Base-by-base conservation (phyloP, 192 early-diverging fungal genomes). In the Backusella tuberculispora region DNA sequence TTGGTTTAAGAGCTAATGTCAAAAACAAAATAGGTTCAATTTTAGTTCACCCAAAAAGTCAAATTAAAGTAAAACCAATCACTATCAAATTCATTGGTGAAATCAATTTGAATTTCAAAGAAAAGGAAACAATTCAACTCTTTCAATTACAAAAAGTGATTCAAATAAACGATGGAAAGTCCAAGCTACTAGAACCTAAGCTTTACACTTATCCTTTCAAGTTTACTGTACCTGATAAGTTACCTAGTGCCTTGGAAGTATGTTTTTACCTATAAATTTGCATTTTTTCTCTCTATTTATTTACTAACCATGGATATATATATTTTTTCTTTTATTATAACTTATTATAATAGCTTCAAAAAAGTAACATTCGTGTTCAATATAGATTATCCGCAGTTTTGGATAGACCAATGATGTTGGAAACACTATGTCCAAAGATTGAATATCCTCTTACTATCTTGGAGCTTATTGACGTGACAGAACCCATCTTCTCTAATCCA, bases 221-320 rank as follows among this genome's bases (percentile, higher is more conserved):
- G 65, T 83, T 83, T 19, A 46, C 45, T 8, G 75, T 83, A 21
- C 77, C 78, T n/a, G 34, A 70, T 8, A 42, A 76, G 40, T n/a
- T 83, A 7, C 81, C 81, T 6, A 83, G 81, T 72, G 69, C 66
- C 19, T 73, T 76, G 72, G 72, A 83, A 47, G 75, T 79, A 65
- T 37, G 44, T 46, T 46, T 10, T 44, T 6, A 63, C 12, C 29
- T 73, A 9, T 66, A 34, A 66, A 44, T 37, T 1, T 67, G n/a
- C 13, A 42, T 42, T 56, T 19, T 24, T 43, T 37, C 13, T 60
- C n/a, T 43, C 19, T 60, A 17, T 40, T 1, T 21, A 13, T 15
- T 9, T 14, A 13, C 29, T 34, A n/a, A n/a, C n/a, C n/a, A n/a
- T n/a, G n/a, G n/a, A n/a, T n/a, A n/a, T n/a, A n/a, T n/a, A n/a